Evolutionary conservation across 2,329 filamentous ascomycete genomes (phyloP), one percentile per base, ranked within the genome.

Genomic region (Lanzia echinophila): DNA sequence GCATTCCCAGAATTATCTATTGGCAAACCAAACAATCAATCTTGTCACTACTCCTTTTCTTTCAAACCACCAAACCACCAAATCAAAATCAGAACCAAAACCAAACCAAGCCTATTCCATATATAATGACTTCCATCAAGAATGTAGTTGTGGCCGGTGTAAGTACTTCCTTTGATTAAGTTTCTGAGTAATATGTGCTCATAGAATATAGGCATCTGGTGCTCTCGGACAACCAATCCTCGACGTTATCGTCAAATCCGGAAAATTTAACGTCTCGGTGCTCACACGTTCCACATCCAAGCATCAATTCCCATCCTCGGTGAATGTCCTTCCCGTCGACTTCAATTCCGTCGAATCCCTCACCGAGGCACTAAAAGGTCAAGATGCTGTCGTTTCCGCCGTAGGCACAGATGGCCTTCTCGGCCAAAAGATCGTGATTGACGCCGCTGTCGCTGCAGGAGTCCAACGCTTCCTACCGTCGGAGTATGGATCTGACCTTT

Each of bases 391-490:
- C 6, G 63, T 86, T 49, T 77, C 75, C 3, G 69, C 75, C 0
- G 70, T 84, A 24, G 65, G 61, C 22, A 45, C 24, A 2, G 50
- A 58, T 6, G 64, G 62, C 1, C n/a, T 67, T 1, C 70, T 67
- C 17, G 69, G 69, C 4, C 82, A 85, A 63, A 67, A 68, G 13
- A 66, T 71, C 17, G 63, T 84, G 51, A 73, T 84, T 44, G 77
- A 85, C 47, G 82, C 81, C 1, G 74, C 80, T 13, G 72, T 79
- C 43, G 75, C 74, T 6, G 81, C 80, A 0, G 78, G 79, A 7
- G 80, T 85, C 6, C 73, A 79, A 60, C 74, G 80, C n/a, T 82
- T 84, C 69, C 69, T 86, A 28, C 81, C 82, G 1, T 78, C 78
- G 2, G 81, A 86, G 53, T 86, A 78, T 38, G 71, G 71, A 19